These are phyloP conservation scores for Echium plantagineum DNA, from an alignment of 257 asterid genomes.

Conservation along the genomic window DNA sequence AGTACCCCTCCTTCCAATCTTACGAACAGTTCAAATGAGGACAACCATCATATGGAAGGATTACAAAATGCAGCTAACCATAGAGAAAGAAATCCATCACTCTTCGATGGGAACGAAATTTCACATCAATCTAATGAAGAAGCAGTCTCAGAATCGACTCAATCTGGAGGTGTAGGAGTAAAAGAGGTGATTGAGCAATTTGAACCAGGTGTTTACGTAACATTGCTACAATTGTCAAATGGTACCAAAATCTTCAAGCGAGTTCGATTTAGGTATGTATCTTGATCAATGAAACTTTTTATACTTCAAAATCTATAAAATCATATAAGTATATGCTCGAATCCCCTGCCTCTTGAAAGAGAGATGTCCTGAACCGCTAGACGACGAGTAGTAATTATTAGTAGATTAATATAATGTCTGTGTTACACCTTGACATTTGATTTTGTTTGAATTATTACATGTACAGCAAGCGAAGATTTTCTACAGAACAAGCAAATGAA, in stretches of 20 bases:
- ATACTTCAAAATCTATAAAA: background rate
- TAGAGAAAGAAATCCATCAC: slow-evolving; percentile 27
- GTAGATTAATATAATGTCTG: too few relatives aligned
- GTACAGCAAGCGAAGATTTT: slow-evolving; percentile 67
- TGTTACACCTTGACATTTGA: background rate
- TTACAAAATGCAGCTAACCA: slow-evolving; percentile 8
- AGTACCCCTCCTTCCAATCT: slow-evolving; percentile 5
- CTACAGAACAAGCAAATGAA: slow-evolving; percentile 69
- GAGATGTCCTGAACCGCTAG: too few relatives aligned
- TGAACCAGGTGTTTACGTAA: slow-evolving; percentile 93
- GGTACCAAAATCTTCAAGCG: slow-evolving; percentile 71
- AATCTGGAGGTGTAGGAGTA: slow-evolving; percentile 26
- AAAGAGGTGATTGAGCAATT: slow-evolving; percentile 77
- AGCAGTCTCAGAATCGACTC: slow-evolving; percentile 23
- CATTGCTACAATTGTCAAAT: slow-evolving; percentile 37
- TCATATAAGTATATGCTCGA: too few relatives aligned
- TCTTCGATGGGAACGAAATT: slow-evolving; percentile 21
- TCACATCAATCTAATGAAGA: slow-evolving; percentile 21
- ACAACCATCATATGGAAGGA: background rate
- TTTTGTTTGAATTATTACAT: slow-evolving; percentile 1
- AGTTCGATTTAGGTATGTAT: slow-evolving; percentile 72
- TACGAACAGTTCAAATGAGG: slow-evolving; percentile 10
- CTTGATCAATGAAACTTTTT: background rate
- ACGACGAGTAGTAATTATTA: too few relatives aligned
- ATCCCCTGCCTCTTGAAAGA: too few relatives aligned